These are phyloP conservation scores for Xylaria sp. DNA, from an alignment of 2,329 filamentous ascomycete genomes.

Conservation along the genomic window DNA sequence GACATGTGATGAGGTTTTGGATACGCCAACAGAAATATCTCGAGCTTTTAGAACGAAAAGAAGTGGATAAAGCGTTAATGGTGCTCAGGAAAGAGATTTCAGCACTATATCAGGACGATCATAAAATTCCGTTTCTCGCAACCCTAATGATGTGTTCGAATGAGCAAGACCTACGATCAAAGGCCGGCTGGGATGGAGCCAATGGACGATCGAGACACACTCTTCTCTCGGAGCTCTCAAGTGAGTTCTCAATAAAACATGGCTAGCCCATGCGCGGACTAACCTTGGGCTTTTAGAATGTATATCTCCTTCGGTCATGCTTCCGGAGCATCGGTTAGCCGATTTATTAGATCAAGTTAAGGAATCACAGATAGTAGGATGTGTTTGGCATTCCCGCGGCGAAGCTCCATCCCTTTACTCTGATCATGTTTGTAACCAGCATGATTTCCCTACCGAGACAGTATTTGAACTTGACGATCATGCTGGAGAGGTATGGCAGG, in stretches of 20 bases:
- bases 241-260: slow-evolving; percentile 56
- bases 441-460: slow-evolving; percentile 77
- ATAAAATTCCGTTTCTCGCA: slow-evolving; percentile 80
- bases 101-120: slow-evolving; percentile 79
- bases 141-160: slow-evolving; percentile 89
- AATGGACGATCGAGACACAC: slow-evolving; percentile 73
- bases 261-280: slow-evolving; percentile 10
- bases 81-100: slow-evolving; percentile 90
- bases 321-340: slow-evolving; percentile 88
- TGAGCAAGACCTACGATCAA: slow-evolving; percentile 74
- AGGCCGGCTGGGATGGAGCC: slow-evolving; percentile 86
- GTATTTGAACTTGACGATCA: slow-evolving; percentile 75
- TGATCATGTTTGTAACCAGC: slow-evolving; percentile 82
- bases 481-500: slow-evolving; percentile 85
- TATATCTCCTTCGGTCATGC: slow-evolving; percentile 96
- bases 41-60: slow-evolving; percentile 79
- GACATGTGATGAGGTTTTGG: slow-evolving; percentile 82
- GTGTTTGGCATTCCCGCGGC: slow-evolving; percentile 86
- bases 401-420: slow-evolving; percentile 83
- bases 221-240: slow-evolving; percentile 82
- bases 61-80: slow-evolving; percentile 74
- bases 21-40: slow-evolving; percentile 94
- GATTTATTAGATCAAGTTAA: slow-evolving; percentile 84
- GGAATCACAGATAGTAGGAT: slow-evolving; percentile 78
- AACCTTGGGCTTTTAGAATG: slow-evolving; percentile 61